phyloP scores from a whole-genome alignment of 148 eudicot genomes.

The Persicaria tinctoria region DNA sequence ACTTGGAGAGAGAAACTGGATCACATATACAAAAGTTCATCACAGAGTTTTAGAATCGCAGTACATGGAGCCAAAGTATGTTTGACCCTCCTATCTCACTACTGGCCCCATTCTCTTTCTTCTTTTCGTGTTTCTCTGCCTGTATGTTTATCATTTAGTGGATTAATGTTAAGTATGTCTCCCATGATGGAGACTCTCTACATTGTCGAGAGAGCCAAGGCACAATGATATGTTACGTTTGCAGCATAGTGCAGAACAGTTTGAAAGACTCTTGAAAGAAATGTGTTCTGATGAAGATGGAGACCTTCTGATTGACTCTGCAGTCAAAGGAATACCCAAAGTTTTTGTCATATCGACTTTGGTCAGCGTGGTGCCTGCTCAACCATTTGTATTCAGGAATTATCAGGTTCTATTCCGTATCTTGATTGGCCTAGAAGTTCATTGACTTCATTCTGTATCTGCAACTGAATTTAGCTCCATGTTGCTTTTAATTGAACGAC shows the following conservation, averaged over 20 bases:
- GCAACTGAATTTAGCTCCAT: not conserved
- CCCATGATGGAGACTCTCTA: slow-evolving; percentile 11
- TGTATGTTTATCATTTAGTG: not conserved
- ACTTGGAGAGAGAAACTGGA: slow-evolving; percentile 98
- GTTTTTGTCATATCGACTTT: slow-evolving; percentile 94
- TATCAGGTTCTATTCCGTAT: slow-evolving; percentile 57
- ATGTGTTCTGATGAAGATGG: slow-evolving; percentile 99
- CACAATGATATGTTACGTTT: slow-evolving; percentile 31
- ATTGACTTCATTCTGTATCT: not conserved
- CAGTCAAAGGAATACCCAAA: slow-evolving; percentile 78
- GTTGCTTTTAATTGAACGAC: slow-evolving; percentile 21
- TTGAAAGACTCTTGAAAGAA: slow-evolving; percentile 90
- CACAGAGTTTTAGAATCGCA: slow-evolving; percentile 93
- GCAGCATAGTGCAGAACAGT: slow-evolving; percentile 99
- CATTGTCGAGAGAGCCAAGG: slow-evolving; percentile 16
- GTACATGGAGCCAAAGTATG: slow-evolving; percentile 99
- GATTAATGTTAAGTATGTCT: not conserved
- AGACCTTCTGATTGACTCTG: slow-evolving; percentile 84
- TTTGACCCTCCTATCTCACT: not conserved
- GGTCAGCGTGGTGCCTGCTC: slow-evolving; percentile 86
- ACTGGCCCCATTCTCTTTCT: not conserved
- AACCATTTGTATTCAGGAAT: slow-evolving; percentile 94
- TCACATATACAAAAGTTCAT: slow-evolving; percentile 95
- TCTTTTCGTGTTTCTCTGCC: not conserved
- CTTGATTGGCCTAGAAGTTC: not conserved